Conservation (phyloP, 2,329 filamentous ascomycete species). For the Madurella fahalii region DNA sequence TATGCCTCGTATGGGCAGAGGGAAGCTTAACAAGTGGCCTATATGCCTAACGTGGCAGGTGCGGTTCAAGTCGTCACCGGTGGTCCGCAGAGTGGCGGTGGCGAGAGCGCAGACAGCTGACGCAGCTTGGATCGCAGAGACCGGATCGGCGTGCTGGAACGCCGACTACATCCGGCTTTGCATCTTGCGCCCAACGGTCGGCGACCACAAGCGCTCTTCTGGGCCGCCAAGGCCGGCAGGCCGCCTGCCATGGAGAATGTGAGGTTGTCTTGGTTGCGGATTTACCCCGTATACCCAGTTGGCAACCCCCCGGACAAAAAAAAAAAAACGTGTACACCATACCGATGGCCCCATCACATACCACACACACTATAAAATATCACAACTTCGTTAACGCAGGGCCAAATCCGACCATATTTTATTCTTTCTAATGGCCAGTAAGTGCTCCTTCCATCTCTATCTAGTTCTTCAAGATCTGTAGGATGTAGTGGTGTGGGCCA, state of each 20-base stretch:
- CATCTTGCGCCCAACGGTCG: constrained; percentile 1
- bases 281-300: neutral
- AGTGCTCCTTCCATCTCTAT: too few species aligned
- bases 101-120: neutral
- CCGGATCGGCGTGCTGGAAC: neutral
- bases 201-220: neutral
- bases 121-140: constrained; percentile 2
- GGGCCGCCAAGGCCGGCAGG: too few species aligned
- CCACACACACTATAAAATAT: too few species aligned
- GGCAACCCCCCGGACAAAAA: too few species aligned
- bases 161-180: neutral
- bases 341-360: too few species aligned
- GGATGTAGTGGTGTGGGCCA: too few species aligned
- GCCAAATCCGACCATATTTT: too few species aligned
- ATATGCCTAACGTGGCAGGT: neutral
- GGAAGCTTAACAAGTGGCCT: neutral
- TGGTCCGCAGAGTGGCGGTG: neutral
- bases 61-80: neutral
- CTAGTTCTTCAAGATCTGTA: too few species aligned
- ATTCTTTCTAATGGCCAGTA: too few species aligned
- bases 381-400: too few species aligned
- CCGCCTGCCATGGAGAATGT: too few species aligned
- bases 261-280: neutral
- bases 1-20: neutral
- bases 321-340: too few species aligned